Evolutionary conservation across 305 asterid species (phyloP).

Genomic region (Ilex paraguariensis): DNA sequence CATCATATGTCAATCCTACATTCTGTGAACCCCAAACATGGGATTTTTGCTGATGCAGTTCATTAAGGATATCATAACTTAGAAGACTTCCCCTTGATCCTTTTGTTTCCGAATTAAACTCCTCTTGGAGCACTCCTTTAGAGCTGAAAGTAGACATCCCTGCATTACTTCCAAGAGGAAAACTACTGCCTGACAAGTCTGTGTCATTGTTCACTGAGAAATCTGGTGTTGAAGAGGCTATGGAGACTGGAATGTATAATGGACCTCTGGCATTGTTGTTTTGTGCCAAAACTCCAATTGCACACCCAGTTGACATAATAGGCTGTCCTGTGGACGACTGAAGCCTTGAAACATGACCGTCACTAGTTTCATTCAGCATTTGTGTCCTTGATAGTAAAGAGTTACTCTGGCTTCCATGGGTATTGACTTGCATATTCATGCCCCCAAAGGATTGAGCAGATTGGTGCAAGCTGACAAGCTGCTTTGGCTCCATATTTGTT

Average conservation of each 20-base stretch:
- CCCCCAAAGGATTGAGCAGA: conserved; percentile 49
- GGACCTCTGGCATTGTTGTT: conserved; percentile 33
- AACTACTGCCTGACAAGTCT: conserved; percentile 31
- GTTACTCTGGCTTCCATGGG: conserved; percentile 34
- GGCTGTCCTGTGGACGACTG: conserved; percentile 44
- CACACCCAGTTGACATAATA: conserved; percentile 26
- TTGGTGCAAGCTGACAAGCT: conserved; percentile 60
- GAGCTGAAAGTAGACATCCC: conserved; percentile 28
- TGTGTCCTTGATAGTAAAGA: conserved; percentile 39
- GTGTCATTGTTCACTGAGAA: conserved; percentile 41
- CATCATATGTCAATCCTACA: conserved; percentile 38
- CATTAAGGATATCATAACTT: conserved; percentile 36
- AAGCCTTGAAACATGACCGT: conserved; percentile 29
- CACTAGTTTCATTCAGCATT: conserved; percentile 30
- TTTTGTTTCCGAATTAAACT: conserved; percentile 32
- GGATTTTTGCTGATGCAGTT: conserved; percentile 36
- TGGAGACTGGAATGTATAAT: conserved; percentile 36
- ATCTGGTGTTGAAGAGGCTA: conserved; percentile 43
- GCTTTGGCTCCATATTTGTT: conserved; percentile 80
- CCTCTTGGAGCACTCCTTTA: conserved; percentile 37
- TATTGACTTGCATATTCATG: conserved; percentile 36
- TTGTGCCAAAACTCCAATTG: conserved; percentile 24
- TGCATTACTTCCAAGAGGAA: conserved; percentile 30
- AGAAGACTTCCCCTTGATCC: conserved; percentile 38
- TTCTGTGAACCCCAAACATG: conserved; percentile 54